These are phyloP conservation scores for Pichia membranifaciens DNA, from an alignment of 805 yeast species.

Conservation along the genomic window DNA sequence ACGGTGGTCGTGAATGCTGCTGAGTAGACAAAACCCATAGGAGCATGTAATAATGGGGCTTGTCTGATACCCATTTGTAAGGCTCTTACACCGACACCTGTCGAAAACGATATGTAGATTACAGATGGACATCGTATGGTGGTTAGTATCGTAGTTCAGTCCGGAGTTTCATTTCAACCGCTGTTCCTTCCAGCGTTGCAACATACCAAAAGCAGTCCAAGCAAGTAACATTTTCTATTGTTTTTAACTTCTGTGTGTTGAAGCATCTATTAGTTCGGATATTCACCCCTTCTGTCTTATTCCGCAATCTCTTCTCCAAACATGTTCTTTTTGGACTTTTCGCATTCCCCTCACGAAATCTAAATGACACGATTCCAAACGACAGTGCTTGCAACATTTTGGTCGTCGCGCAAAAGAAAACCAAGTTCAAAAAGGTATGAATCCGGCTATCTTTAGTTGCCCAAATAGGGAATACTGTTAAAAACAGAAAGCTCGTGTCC, in stretches of 20 bases:
- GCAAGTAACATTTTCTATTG: conserved; percentile 25
- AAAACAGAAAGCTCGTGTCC: no score
- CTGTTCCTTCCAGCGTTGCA: no score
- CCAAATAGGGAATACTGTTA: no score
- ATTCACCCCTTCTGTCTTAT: no score
- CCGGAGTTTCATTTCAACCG: no score
- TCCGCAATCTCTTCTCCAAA: background rate
- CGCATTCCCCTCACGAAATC: background rate
- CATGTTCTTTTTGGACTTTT: background rate
- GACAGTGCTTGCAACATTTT: background rate
- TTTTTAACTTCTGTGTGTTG: conserved; percentile 4
- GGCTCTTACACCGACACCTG: conserved; percentile 39
- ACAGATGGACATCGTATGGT: no score
- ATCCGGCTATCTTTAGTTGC: background rate
- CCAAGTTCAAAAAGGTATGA: background rate
- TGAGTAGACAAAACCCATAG: conserved; percentile 37
- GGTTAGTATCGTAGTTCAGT: no score
- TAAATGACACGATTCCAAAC: background rate
- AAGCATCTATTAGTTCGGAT: no score
- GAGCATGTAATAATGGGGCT: conserved; percentile 33
- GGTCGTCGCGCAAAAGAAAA: background rate
- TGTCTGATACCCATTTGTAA: conserved; percentile 40
- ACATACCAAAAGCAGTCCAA: conserved; percentile 36
- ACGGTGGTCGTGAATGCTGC: conserved; percentile 40
- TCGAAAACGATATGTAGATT: no score